Base-by-base conservation (phyloP, 78 protist species). In the Speleostelium caveatum region DNA sequence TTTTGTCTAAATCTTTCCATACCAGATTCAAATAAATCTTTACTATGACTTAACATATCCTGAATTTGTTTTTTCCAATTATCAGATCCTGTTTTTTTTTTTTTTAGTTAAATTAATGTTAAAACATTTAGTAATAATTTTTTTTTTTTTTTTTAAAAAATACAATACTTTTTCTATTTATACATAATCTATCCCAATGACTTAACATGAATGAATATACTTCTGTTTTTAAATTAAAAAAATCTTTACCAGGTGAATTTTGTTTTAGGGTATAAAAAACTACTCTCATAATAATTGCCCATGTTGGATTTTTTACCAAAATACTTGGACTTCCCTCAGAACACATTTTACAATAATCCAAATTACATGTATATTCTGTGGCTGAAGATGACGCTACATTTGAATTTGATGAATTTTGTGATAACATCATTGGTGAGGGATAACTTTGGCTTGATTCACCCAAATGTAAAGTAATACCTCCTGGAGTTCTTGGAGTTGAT, bases 61-160 rank as follows among this genome's bases (percentile, higher is more conserved):
- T 80, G 89, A 24, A 80, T 80, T 68, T 80, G 89, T 58, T 80
- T 80, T 22, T 68, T 69, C 89, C 89, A 80, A 42, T 80, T 80
- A 42, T 80, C 89, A 17, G 77, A 58, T 26, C 61, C 86, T 75
- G 17, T 36, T n/a, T n/a, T n/a, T n/a, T n/a, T n/a, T n/a, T n/a
- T n/a, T n/a, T n/a, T n/a, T n/a, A n/a, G n/a, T n/a, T n/a, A n/a
- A n/a, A n/a, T n/a, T n/a, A n/a, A n/a, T n/a, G n/a, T 6, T 6
- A 5, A 38, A 38, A 35, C 7, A 38, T 38, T n/a, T n/a, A 62
- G 26, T 30, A 32, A 28, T 65, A 32, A 22, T 65, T 38, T 5
- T 36, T 38, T 36, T 12, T 65, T 35, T 12, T 65, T 65, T 36
- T n/a, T n/a, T n/a, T n/a, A n/a, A n/a, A n/a, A n/a, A n/a, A n/a